phyloP scores from a whole-genome alignment of 495 filamentous ascomycete species.

The Hamigera avellanea region DNA sequence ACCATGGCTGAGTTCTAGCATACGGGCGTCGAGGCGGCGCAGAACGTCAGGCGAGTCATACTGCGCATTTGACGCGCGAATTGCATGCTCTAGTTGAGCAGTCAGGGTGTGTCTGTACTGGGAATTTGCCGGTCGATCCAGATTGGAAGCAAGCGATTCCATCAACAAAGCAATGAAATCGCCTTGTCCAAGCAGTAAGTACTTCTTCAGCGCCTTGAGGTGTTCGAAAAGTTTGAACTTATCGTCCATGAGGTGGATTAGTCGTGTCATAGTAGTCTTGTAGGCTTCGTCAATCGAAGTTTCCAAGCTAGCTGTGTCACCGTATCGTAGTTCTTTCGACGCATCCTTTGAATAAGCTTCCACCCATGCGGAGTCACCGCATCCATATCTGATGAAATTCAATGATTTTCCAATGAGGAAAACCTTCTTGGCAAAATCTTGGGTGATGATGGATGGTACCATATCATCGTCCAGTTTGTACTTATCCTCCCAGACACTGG shows the following conservation, averaged over 20 bases:
- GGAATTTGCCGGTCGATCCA: slow-evolving; percentile 89
- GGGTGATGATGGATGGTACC: slow-evolving; percentile 84
- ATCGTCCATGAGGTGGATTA: slow-evolving; percentile 86
- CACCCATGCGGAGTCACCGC: slow-evolving; percentile 89
- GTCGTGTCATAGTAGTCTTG: slow-evolving; percentile 88
- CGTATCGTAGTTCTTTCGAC: slow-evolving; percentile 86
- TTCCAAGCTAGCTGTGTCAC: slow-evolving; percentile 84
- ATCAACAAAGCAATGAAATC: slow-evolving; percentile 97
- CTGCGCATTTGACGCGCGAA: slow-evolving; percentile 93
- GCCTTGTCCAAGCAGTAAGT: slow-evolving; percentile 86
- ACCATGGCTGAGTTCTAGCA: slow-evolving; percentile 89
- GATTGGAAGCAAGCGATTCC: slow-evolving; percentile 84
- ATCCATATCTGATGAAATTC: slow-evolving; percentile 96
- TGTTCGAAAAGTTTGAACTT: slow-evolving; percentile 94
- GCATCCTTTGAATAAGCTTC: slow-evolving; percentile 90
- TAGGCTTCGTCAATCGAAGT: slow-evolving; percentile 94
- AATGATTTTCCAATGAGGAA: slow-evolving; percentile 96
- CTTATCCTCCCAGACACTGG: slow-evolving; percentile 96
- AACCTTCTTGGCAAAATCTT: slow-evolving; percentile 87
- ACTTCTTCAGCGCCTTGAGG: slow-evolving; percentile 83
- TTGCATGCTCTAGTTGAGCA: slow-evolving; percentile 93
- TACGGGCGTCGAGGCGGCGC: slow-evolving; percentile 83
- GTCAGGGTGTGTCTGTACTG: slow-evolving; percentile 94
- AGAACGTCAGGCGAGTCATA: slow-evolving; percentile 91
- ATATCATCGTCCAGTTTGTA: slow-evolving; percentile 78